Percentiles rank a stretch among this genome's conserved stretches.
These are phyloP conservation scores for Ustanciosporium gigantosporum DNA, from an alignment of 1,284 basidiomycete species.

Conservation along the genomic window DNA sequence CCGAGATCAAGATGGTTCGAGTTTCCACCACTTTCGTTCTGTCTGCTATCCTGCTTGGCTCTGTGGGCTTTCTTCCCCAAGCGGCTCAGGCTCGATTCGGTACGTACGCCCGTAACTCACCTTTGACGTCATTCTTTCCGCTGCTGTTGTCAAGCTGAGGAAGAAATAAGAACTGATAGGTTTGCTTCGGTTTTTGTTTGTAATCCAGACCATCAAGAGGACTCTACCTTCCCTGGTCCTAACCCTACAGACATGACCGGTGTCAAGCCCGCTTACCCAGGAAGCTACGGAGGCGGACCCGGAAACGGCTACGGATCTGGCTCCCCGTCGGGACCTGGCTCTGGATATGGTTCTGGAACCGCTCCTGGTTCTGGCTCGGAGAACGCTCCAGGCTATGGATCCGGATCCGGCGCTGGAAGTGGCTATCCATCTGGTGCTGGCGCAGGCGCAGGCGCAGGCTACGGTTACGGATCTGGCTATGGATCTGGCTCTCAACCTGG, in stretches of 20 bases:
- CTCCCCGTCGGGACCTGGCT: no score
- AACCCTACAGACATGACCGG: no score
- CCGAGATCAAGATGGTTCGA: slow-evolving; percentile 1
- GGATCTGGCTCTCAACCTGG: neutral
- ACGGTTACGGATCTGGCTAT: neutral
- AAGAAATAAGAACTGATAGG: neutral
- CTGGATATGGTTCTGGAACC: no score
- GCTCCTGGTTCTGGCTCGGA: no score
- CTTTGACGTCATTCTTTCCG: neutral
- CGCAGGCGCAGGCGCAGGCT: neutral
- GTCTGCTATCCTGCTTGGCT: neutral
- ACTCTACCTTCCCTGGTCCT: no score
- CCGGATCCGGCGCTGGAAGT: no score
- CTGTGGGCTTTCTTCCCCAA: neutral
- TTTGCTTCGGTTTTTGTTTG: no score
- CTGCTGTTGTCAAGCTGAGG: neutral
- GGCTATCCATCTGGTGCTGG: neutral
- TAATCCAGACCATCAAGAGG: neutral
- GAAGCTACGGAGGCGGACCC: no score
- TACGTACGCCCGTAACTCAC: neutral
- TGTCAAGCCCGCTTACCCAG: no score
- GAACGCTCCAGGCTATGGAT: no score
- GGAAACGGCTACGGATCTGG: no score
- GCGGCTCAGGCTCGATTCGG: neutral
- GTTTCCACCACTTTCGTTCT: neutral